phyloP scores from a whole-genome alignment of 495 filamentous ascomycete species.

The Massariosphaeria phaeospora region DNA sequence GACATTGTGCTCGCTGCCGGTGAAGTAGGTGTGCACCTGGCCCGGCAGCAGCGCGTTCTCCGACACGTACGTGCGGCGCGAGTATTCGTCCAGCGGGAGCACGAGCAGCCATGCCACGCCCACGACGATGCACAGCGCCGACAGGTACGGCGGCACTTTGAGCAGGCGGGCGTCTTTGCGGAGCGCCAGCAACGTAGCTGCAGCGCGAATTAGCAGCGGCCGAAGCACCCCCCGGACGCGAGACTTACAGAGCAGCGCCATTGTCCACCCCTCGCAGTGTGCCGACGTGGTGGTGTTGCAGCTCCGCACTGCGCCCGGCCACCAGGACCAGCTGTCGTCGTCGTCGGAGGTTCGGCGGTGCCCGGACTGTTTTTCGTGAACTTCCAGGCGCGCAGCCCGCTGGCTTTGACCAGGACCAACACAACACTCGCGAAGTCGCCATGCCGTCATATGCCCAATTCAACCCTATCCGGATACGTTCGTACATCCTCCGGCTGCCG shows the following conservation, averaged over 20 bases:
- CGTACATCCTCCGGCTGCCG: constrained; percentile 80
- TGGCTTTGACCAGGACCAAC: too few relatives aligned
- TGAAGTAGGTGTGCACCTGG: constrained; percentile 96
- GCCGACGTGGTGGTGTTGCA: constrained; percentile 5
- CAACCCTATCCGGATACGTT: constrained; percentile 42
- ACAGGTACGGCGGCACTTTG: constrained; percentile 74
- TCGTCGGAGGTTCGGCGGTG: not conserved
- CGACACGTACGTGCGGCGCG: constrained; percentile 88
- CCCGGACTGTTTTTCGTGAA: not conserved
- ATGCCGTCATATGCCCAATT: constrained; percentile 38
- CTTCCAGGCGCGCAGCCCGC: too few relatives aligned
- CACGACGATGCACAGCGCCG: constrained; percentile 77
- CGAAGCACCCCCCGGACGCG: not conserved
- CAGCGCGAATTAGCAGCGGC: not conserved
- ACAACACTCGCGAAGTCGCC: not conserved
- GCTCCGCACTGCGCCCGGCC: constrained; percentile 11
- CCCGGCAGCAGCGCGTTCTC: constrained; percentile 95
- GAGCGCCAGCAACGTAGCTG: constrained; percentile 42
- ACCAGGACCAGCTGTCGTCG: too few relatives aligned
- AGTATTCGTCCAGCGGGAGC: constrained; percentile 89
- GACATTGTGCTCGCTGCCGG: constrained; percentile 89
- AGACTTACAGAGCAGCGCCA: constrained; percentile 30
- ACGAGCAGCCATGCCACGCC: constrained; percentile 90
- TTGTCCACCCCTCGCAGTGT: not conserved
- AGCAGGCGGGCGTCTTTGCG: constrained; percentile 65